phyloP scores from a whole-genome alignment of 805 yeast genomes.

The Sugiyamaella floridensis region DNA sequence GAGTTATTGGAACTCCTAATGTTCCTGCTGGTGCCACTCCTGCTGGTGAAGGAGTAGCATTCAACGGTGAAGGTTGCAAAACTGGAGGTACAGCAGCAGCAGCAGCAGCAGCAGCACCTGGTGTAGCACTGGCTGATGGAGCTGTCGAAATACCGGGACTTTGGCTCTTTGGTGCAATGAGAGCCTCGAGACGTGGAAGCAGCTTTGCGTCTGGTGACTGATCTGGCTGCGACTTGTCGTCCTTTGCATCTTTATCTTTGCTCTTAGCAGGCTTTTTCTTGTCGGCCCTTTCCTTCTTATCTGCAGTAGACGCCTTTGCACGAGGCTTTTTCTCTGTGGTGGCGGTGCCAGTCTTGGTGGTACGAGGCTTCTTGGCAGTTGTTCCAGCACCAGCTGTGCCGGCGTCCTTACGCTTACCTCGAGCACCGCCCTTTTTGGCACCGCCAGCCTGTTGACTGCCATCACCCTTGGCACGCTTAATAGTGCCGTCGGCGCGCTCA shows the following conservation, averaged over 20 bases:
- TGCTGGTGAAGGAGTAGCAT: no score
- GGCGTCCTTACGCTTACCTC: conserved; percentile 7
- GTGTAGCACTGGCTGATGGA: no score
- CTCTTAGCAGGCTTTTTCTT: not conserved
- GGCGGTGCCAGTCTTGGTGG: conserved; percentile 1
- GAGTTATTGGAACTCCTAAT: not conserved
- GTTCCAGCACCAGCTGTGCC: conserved; percentile 1
- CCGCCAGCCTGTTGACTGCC: conserved; percentile 3
- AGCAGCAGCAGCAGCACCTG: not conserved
- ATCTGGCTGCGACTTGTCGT: conserved; percentile 3
- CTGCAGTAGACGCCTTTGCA: not conserved
- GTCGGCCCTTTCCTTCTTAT: conserved; percentile 3
- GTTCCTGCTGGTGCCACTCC: not conserved
- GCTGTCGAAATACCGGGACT: not conserved
- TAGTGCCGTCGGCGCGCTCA: conserved; percentile 40
- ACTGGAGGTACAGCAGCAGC: no score
- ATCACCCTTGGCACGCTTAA: conserved; percentile 23
- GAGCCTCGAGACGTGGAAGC: not conserved
- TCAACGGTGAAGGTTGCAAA: no score
- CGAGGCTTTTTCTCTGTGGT: conserved; percentile 3
- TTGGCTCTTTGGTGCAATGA: not conserved
- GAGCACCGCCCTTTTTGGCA: conserved; percentile 1
- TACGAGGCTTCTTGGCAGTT: conserved; percentile 2
- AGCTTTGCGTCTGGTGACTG: conserved; percentile 7
- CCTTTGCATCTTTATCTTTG: conserved; percentile 5